Conservation (phyloP, 2,329 filamentous ascomycete genomes). For the Dissoconium aciculare region DNA sequence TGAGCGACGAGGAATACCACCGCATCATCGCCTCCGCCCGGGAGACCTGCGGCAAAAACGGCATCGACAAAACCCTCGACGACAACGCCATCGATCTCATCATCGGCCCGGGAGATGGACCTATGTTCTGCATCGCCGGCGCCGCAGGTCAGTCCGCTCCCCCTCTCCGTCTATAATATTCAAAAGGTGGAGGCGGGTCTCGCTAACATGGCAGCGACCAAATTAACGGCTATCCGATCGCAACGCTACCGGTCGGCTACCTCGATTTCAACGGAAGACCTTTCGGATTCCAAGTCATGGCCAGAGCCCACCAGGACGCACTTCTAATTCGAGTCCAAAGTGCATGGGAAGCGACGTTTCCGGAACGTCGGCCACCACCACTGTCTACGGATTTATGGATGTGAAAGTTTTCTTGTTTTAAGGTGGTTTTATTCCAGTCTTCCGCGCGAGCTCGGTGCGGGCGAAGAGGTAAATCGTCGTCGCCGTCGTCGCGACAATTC, state of each 20-base stretch:
- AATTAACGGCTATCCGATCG: neutral
- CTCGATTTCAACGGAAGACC: neutral
- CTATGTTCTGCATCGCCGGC: neutral
- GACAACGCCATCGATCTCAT: neutral
- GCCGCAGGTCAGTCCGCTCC: too few relatives aligned
- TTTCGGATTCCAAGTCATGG: neutral
- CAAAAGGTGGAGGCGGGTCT: too few relatives aligned
- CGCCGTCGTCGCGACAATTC: too few relatives aligned
- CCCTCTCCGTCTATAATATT: too few relatives aligned
- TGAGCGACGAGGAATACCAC: neutral
- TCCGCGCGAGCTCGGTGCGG: too few relatives aligned
- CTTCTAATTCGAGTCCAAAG: neutral
- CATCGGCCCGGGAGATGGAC: neutral
- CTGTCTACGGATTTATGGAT: too few relatives aligned
- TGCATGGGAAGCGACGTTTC: constrained; percentile 1
- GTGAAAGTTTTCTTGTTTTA: too few relatives aligned
- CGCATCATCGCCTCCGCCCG: neutral
- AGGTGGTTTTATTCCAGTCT: too few relatives aligned
- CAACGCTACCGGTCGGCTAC: neutral
- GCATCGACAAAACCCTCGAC: neutral
- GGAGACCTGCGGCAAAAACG: neutral
- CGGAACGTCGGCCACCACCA: too few relatives aligned
- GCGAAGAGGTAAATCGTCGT: too few relatives aligned
- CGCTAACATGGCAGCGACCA: too few relatives aligned
- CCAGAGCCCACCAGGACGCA: neutral